Percentiles rank a stretch among this genome's conserved stretches.
Conservation (phyloP, 208 protist genomes). For the Trichomonas tenax region DNA sequence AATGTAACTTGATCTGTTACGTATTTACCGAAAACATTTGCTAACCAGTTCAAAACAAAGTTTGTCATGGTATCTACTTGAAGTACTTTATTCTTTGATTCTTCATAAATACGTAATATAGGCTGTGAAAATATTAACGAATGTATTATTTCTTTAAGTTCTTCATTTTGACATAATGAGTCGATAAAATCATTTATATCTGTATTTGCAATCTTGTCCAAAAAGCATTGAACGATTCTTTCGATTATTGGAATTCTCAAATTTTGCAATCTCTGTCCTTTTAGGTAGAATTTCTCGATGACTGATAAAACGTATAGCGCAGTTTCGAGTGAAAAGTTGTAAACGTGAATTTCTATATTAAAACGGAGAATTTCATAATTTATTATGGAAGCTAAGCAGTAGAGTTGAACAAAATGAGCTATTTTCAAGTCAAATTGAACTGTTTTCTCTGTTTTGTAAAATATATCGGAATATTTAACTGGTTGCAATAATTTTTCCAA, state of each 20-base stretch:
- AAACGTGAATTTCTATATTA: not conserved
- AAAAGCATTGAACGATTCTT: not conserved
- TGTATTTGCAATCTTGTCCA: not conserved
- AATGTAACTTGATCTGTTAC: not conserved
- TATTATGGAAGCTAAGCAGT: not conserved
- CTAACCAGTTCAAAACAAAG: not conserved
- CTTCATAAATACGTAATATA: not conserved
- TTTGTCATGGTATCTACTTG: no score
- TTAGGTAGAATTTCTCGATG: not conserved
- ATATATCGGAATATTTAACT: not conserved
- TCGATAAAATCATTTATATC: not conserved
- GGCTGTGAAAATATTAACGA: not conserved
- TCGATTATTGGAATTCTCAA: not conserved
- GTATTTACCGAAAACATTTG: not conserved
- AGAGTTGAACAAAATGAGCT: not conserved
- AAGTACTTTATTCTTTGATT: not conserved
- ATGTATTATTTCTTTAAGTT: not conserved
- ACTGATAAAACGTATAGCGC: not conserved
- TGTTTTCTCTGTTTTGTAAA: not conserved
- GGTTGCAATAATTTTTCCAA: not conserved
- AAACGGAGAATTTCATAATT: not conserved
- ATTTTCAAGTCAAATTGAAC: not conserved
- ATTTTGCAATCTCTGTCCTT: not conserved
- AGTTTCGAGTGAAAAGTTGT: not conserved
- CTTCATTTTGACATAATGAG: not conserved